Percentiles rank a stretch among this genome's conserved stretches.
Conservation (phyloP, 768 basidiomycete species). For the Tremella mesenterica region DNA sequence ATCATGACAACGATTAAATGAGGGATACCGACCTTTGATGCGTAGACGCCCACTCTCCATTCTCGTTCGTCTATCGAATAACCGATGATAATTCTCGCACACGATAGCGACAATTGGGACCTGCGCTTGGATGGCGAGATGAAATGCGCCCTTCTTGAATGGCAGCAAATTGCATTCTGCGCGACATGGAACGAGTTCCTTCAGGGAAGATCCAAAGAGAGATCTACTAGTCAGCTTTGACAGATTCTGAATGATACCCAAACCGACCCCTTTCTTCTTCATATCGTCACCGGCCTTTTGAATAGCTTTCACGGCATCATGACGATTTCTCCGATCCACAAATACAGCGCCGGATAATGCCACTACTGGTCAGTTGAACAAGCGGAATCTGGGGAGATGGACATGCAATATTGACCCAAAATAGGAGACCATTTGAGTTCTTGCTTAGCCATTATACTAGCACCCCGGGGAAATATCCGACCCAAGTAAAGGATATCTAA, state of each 20-base stretch:
- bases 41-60: slow-evolving; percentile 70
- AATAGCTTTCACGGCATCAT: slow-evolving; percentile 63
- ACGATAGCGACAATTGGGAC: slow-evolving; percentile 88
- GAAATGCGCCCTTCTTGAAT: slow-evolving; percentile 98
- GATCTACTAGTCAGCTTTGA: slow-evolving; percentile 44
- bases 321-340: slow-evolving; percentile 73
- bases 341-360: slow-evolving; percentile 80
- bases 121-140: slow-evolving; percentile 77
- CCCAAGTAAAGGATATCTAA: slow-evolving; percentile 61
- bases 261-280: slow-evolving; percentile 50
- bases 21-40: slow-evolving; percentile 59
- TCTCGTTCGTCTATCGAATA: slow-evolving; percentile 59
- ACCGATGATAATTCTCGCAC: slow-evolving; percentile 81
- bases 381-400: neutral
- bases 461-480: slow-evolving; percentile 70
- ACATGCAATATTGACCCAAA: slow-evolving; percentile 67
- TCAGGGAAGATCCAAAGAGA: slow-evolving; percentile 95
- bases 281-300: slow-evolving; percentile 68
- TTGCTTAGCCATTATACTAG: slow-evolving; percentile 88
- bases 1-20: neutral
- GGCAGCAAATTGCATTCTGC: slow-evolving; percentile 62
- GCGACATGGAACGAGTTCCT: slow-evolving; percentile 74
- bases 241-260: neutral
- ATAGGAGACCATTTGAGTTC: slow-evolving; percentile 72
- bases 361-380: slow-evolving; percentile 47